Evolutionary conservation across 106 monocot genomes (phyloP).

Genomic region (Apostasia shenzhenica): DNA sequence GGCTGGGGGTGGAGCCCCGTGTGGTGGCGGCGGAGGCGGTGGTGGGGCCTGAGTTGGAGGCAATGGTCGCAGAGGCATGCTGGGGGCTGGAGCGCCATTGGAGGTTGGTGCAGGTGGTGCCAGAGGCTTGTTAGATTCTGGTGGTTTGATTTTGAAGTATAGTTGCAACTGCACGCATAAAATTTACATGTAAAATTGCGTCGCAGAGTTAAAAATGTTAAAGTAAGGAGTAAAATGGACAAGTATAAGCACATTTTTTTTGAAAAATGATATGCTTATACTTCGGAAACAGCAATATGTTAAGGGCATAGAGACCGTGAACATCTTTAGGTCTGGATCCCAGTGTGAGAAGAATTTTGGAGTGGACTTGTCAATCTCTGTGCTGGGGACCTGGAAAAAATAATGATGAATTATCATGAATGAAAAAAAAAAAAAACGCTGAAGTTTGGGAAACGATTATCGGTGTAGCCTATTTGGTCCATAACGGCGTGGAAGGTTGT

Average conservation of each 20-base stretch:
- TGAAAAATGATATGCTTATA: too few species aligned
- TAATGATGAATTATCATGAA: too few species aligned
- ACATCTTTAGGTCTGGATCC: conserved; percentile 96
- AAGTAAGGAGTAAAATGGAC: background rate
- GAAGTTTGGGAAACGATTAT: too few species aligned
- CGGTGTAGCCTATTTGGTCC: too few species aligned
- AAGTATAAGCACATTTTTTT: background rate
- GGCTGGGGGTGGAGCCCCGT: conserved; percentile 26
- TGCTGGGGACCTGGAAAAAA: conserved; percentile 75
- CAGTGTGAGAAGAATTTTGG: conserved; percentile 95
- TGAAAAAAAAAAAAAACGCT: too few species aligned
- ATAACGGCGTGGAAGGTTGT: too few species aligned
- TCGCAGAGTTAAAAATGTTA: background rate
- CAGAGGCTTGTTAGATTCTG: conserved; percentile 62
- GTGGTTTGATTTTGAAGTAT: conserved; percentile 82
- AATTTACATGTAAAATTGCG: background rate
- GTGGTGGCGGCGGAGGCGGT: conserved; percentile 51
- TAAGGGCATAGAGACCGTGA: conserved; percentile 42
- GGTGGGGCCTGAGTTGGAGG: conserved; percentile 53
- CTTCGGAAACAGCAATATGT: background rate
- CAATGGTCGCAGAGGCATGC: conserved; percentile 41
- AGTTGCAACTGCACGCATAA: conserved; percentile 57
- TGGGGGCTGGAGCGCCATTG: conserved; percentile 43
- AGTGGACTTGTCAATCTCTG: conserved; percentile 89
- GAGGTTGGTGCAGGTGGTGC: conserved; percentile 27